phyloP scores from a whole-genome alignment of 805 yeast species.

The Yarrowia bubula region DNA sequence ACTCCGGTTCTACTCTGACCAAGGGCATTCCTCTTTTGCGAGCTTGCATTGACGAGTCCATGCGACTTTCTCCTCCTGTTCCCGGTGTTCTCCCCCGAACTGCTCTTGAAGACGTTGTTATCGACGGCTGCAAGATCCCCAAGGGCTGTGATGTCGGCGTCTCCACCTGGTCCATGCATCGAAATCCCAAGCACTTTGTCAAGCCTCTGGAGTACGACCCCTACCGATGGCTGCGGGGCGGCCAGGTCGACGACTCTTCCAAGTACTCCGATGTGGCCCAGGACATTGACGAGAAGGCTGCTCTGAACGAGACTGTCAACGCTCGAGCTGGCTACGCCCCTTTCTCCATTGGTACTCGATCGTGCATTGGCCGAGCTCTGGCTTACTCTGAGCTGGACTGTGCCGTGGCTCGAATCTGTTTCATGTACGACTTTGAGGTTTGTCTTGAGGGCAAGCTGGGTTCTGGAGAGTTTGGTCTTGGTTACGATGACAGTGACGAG shows the following conservation, averaged over 20 bases:
- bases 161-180: constrained; percentile 25
- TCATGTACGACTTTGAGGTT: constrained; percentile 29
- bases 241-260: constrained; percentile 15
- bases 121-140: constrained; percentile 28
- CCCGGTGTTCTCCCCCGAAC: constrained; percentile 31
- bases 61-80: constrained; percentile 31
- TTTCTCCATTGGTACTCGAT: constrained; percentile 31
- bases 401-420: constrained; percentile 29
- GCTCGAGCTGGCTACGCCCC: constrained; percentile 29
- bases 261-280: constrained; percentile 9
- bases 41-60: constrained; percentile 31
- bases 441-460: constrained; percentile 29
- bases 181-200: constrained; percentile 27
- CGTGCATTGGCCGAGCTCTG: constrained; percentile 30
- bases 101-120: constrained; percentile 22
- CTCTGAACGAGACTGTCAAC: constrained; percentile 12
- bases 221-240: constrained; percentile 29
- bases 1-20: constrained; percentile 21
- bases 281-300: constrained; percentile 2
- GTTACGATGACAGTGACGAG: constrained; percentile 27
- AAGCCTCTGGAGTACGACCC: constrained; percentile 28
- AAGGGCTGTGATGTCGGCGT: constrained; percentile 30
- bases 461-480: constrained; percentile 28
- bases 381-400: constrained; percentile 30
- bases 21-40: constrained; percentile 28